Evolutionary conservation across 2,329 filamentous ascomycete species (phyloP), one percentile per base, ranked within the genome.

Genomic region (Diaporthe vaccinii): DNA sequence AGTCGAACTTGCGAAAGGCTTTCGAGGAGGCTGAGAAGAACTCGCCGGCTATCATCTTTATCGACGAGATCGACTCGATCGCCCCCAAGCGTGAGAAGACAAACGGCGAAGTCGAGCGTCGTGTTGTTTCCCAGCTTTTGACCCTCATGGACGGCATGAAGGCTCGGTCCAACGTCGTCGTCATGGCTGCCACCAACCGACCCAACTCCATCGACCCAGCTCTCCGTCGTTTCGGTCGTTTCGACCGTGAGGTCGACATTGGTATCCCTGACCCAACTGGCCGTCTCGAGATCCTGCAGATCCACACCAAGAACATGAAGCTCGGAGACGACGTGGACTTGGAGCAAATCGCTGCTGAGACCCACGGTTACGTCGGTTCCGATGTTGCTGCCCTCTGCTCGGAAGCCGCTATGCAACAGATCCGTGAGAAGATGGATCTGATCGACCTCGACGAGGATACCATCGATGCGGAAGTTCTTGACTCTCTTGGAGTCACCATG

Each of bases 271-370:
- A 98, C 87, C 97, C 97, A 70, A 98, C 96, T 81, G 97, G 97
- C 78, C 97, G 97, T 91, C 94, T 99, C 51, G 97, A 99, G 90
- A 98, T 99, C 83, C 93, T 99, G 77, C 95, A 98, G 86, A 99
- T 99, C 80, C 97, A 99, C 91, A 99, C 97, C 86, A 99, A 99
- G 93, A 99, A 99, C 91, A 99, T 99, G 97, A 99, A 99, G 90
- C 92, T 99, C 77, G 95, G 87, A 76, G 97, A 98, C 75, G 97
- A 98, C 81, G 97, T 99, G 77, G 97, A 99, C 82, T 91, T 99
- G 59, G 96, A 98, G 89, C 93, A 95, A 82, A 98, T 99, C 82
- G 97, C 97, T 73, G 92, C 97, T 41, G 97, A 99, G 89, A 99
- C 97, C 62, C 97, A 99, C 89, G 97, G 97, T 88, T 99, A 98